Conservation (phyloP, 192 early-diverging fungal genomes). For the Coemansia umbellata region DNA sequence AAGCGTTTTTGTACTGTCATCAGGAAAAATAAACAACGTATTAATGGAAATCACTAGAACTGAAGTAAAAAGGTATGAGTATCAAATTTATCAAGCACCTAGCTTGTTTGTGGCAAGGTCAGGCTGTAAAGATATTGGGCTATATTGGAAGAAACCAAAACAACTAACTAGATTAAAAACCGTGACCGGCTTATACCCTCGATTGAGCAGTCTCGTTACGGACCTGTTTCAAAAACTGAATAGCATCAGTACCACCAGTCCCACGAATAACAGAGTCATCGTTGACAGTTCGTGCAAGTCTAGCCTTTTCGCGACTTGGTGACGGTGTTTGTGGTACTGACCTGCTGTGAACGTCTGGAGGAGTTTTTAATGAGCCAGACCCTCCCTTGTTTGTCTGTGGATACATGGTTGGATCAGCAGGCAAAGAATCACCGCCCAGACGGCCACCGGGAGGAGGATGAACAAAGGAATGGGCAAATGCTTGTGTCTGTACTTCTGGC, state of each 20-base stretch:
- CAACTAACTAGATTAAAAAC: too few species aligned
- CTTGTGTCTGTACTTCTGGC: conserved; percentile 11
- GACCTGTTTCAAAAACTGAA: conserved; percentile 90
- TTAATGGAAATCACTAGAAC: too few species aligned
- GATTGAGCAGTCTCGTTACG: conserved; percentile 75
- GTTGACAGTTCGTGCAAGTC: conserved; percentile 61
- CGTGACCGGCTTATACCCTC: conserved; percentile 14
- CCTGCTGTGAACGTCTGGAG: too few species aligned
- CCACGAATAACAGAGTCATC: conserved; percentile 63
- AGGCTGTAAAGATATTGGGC: too few species aligned
- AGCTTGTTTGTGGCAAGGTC: too few species aligned
- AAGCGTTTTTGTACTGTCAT: too few species aligned
- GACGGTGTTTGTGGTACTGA: too few species aligned
- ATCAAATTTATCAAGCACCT: too few species aligned
- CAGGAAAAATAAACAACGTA: too few species aligned
- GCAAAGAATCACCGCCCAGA: conserved; percentile 44
- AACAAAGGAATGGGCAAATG: background rate
- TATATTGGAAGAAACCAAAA: too few species aligned
- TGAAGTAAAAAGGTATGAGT: too few species aligned
- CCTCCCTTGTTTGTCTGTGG: conserved; percentile 38
- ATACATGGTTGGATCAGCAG: conserved; percentile 47
- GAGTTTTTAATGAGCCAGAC: background rate
- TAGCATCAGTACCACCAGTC: conserved; percentile 82
- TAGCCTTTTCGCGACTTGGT: background rate
- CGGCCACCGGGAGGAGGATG: conserved; percentile 19